Evolutionary conservation across 2,329 filamentous ascomycete species (phyloP), one percentile per base, ranked within the genome.

Genomic region (Chaetomiaceae sp.): DNA sequence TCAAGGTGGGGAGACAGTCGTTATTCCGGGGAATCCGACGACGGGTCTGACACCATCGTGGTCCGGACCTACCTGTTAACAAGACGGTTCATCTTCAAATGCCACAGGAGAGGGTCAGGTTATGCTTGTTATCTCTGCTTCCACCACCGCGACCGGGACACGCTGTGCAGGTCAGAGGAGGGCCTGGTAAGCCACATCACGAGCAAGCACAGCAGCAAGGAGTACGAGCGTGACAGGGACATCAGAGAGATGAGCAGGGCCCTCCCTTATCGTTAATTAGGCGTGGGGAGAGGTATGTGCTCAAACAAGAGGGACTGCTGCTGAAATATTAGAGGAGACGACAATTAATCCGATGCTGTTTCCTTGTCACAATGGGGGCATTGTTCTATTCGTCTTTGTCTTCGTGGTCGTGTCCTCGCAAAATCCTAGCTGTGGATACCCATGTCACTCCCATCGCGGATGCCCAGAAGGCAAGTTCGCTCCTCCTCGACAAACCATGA

Each of bases 71-170:
- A 65, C 52, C 54, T 63, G 27, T 47, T 68, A 10, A 66, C 61
- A 13, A 62, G 66, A 48, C 62, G 67, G 17, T 70, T 70, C 45
- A 51, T 69, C 9, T 60, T 66, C 46, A 70, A 70, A 54, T 70
- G 67, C 44, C 68, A 70, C 50, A 65, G 65, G 3, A 57, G 61
- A 16, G 58, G 60, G 14, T 55, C 56, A 10, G 63, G 64, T 39
- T 70, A 57, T 39, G 64, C 66, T 3, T 70, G 68, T 45, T 65
- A 60, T 31, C 53, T 69, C 19, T 70, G 66, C 48, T 59, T 55
- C 19, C 51, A 54, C 16, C 43, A 62, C 23, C 53, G 63, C 13
- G 60, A 63, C 14, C 50, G 57, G 17, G 65, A 66, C 34, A 59
- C 62, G 4, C 33, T 68, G 2, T 68, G 62, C 34, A 49, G 55